A percentile compares a stretch with the other conserved stretches of the same genome.
Conservation (phyloP, 305 asterid genomes). For the Fraxinus greggii region DNA sequence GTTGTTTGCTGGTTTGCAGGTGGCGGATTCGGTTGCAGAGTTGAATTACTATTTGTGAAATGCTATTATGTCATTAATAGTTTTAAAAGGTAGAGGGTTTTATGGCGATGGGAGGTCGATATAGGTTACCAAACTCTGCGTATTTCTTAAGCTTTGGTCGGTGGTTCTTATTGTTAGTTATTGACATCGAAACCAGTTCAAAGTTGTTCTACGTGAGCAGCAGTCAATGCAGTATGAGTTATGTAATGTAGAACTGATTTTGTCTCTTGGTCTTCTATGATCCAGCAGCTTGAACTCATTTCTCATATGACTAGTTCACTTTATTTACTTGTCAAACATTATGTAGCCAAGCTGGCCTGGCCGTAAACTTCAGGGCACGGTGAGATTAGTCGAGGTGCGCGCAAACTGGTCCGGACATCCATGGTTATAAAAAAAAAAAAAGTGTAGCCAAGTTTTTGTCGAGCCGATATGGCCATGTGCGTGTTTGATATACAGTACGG, state of each 20-base stretch:
- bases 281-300: slow-evolving; percentile 10
- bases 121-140: slow-evolving; percentile 7
- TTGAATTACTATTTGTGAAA: slow-evolving; percentile 17
- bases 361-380: too few relatives aligned
- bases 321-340: not conserved
- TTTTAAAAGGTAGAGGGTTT: slow-evolving; percentile 14
- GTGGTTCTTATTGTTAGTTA: slow-evolving; percentile 17
- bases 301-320: not conserved
- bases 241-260: slow-evolving; percentile 22
- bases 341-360: not conserved
- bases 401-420: too few relatives aligned
- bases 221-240: slow-evolving; percentile 18
- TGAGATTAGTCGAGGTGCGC: too few relatives aligned
- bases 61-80: slow-evolving; percentile 11
- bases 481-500: not conserved
- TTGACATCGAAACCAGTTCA: not conserved
- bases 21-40: not conserved
- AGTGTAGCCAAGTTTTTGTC: not conserved
- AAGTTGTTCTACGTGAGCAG: slow-evolving; percentile 17
- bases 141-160: slow-evolving; percentile 18
- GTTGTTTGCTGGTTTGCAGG: slow-evolving; percentile 21
- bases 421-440: too few relatives aligned
- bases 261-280: slow-evolving; percentile 7
- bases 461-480: not conserved
- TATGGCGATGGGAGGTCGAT: slow-evolving; percentile 18